Base-by-base conservation (phyloP, 345 rosid genomes). In the Tarenaya hassleriana region DNA sequence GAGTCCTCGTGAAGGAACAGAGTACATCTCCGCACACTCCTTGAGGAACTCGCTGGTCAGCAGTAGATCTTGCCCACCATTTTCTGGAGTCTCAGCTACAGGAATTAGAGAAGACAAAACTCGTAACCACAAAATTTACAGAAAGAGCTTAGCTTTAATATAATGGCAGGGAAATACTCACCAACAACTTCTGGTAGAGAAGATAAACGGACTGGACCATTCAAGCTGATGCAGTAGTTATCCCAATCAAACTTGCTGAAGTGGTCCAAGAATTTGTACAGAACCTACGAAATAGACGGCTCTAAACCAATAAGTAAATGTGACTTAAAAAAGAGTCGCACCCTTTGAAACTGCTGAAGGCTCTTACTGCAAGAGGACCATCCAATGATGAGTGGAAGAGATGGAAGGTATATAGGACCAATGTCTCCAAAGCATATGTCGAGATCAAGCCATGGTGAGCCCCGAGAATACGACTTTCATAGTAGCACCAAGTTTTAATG, bases 161-260 rank as follows among this genome's bases (percentile, higher is more conserved):
- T 41, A 48, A 9, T 4, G 14, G 14, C 16, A 12, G 17, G 47
- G 21, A 50, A 11, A 55, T 34, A 17, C 81, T 75, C 69, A 91
- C 98, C 91, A 21, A 73, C 74, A 62, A 79, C 46, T 10, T 82
- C 86, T 11, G 86, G 94, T 55, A 78, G 61, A 35, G 83, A 69
- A 11, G 97, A 78, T 62, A 82, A 35, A 41, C 74, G 72, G 41
- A 83, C 72, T 0, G 77, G 97, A 41, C 97, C 97, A 55, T 63
- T 78, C 66, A 94, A 70, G 73, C 85, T 88, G 61, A 86, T 75
- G 55, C 99, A 86, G 47, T 76, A 86, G 52, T 77, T 88, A 52
- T 86, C 92, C 94, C 99, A 94, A 58, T 94, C 97, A 50, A 94
- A 88, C 70, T 87, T 83, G 85, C 97, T 88, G 62, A 81, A 92